phyloP scores from a whole-genome alignment of 495 filamentous ascomycete genomes.

The Aspergillus bertholletiae region DNA sequence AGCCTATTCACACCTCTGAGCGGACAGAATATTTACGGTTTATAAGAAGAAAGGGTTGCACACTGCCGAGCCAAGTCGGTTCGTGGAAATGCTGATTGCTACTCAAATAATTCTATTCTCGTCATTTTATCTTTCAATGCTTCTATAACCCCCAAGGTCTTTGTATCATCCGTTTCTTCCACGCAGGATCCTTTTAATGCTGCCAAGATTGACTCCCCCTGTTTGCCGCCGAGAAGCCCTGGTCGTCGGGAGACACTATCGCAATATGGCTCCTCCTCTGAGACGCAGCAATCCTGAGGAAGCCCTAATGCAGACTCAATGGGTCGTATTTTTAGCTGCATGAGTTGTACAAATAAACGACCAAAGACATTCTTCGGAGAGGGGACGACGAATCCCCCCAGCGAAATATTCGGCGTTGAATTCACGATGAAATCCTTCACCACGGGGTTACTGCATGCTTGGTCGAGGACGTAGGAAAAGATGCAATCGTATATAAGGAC shows the following conservation, averaged over 20 bases:
- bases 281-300: background rate
- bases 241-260: background rate
- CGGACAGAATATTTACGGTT: no score
- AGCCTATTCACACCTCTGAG: no score
- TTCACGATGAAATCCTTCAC: background rate
- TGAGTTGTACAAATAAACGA: background rate
- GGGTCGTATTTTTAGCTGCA: background rate
- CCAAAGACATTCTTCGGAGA: background rate
- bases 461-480: background rate
- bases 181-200: background rate
- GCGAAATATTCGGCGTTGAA: background rate
- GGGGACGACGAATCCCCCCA: background rate
- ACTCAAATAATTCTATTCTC: background rate
- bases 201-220: background rate
- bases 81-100: background rate
- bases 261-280: background rate
- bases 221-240: background rate
- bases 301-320: background rate
- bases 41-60: no score
- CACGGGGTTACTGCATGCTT: background rate
- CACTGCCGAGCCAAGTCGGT: no score
- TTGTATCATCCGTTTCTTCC: background rate
- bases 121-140: background rate
- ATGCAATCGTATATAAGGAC: background rate
- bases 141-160: background rate